Base-by-base conservation (phyloP, 352 stramenopile genomes). In the Phytophthora uliginosa region DNA sequence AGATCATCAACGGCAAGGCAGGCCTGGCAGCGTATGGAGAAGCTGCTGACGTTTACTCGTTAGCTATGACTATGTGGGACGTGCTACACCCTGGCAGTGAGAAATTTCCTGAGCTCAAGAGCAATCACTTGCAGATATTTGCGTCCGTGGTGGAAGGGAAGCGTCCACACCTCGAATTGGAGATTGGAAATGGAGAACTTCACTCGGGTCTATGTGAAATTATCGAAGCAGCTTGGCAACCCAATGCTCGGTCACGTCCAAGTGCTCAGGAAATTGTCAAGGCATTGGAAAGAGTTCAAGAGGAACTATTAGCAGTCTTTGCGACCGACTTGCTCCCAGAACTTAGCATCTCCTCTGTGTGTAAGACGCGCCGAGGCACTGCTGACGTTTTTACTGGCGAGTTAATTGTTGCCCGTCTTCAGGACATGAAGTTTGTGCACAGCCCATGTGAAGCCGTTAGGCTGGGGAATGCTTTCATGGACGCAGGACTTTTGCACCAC, bases 41-140 rank as follows among this genome's bases (percentile, higher is more conserved):
- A 53, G 81, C 83, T 33, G 86, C 88, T 0, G 89, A 95, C 48
- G 76, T 96, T 40, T 96, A 93, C 65, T 84, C 83, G 22, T 64
- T 96, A 22, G 88, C 73, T 17, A 88, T 95, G 52, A 94, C 86
- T 17, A 83, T 96, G 67, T 95, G 88, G 85, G 84, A 95, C 38
- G 79, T 96, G n/a, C 47, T 91, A 7, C 59, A 91, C 59, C 86
- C 86, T 7, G 70, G 77, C 0, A 50, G 31, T 7, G 83, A 85
- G 20, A 91, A 90, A 60, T 92, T 81, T 47, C 79, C 81, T 18
- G 63, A 71, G 9, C 63, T 77, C n/a, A 63, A 71, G 42, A 85
- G 82, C 59, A 89, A 89, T 55, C 75, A 88, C 65, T 52, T 89
- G 15, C 76, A 86, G 13, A 59, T 91, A 28, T 88, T 91, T 57